A percentile compares a stretch with the other conserved stretches of the same genome.
These are phyloP conservation scores for Paramyrothecium roridum DNA, from an alignment of 2,329 filamentous ascomycete genomes.

Conservation along the genomic window DNA sequence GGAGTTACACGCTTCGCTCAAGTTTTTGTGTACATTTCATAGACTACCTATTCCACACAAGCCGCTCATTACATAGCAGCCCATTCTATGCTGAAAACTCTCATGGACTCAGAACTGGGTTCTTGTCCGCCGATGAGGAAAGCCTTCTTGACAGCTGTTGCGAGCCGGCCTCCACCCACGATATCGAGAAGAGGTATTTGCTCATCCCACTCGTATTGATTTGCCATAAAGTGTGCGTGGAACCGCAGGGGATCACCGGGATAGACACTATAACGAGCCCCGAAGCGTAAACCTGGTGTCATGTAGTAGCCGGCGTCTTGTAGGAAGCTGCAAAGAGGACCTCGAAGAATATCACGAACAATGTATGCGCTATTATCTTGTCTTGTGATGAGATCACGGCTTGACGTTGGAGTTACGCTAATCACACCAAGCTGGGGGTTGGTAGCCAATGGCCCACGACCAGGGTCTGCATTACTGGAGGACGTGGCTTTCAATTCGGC, in stretches of 20 bases:
- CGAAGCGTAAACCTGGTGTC: constrained; percentile 89
- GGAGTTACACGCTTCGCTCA: neutral
- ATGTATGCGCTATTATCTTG: constrained; percentile 8
- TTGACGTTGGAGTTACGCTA: constrained; percentile 33
- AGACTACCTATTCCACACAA: constrained; percentile 7
- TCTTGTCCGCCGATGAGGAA: constrained; percentile 78
- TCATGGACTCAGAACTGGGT: constrained; percentile 40
- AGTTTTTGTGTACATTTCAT: constrained; percentile 2
- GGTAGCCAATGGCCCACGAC: constrained; percentile 8
- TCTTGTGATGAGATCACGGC: constrained; percentile 22
- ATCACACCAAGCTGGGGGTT: constrained; percentile 6
- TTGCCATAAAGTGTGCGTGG: constrained; percentile 89
- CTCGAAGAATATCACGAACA: constrained; percentile 12
- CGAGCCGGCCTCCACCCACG: constrained; percentile 80
- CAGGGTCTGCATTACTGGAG: constrained; percentile 13
- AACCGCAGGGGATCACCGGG: constrained; percentile 92
- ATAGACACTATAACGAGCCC: constrained; percentile 91
- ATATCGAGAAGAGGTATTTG: constrained; percentile 81
- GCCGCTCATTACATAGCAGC: constrained; percentile 70
- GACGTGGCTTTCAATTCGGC: constrained; percentile 11
- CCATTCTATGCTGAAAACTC: constrained; percentile 89
- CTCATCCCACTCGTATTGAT: constrained; percentile 83
- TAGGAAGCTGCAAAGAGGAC: constrained; percentile 74
- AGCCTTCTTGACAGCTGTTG: constrained; percentile 94
- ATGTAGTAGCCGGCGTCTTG: constrained; percentile 80